Evolutionary conservation across 2,329 filamentous ascomycete genomes (phyloP).

Genomic region (Penicillium sumatraense): DNA sequence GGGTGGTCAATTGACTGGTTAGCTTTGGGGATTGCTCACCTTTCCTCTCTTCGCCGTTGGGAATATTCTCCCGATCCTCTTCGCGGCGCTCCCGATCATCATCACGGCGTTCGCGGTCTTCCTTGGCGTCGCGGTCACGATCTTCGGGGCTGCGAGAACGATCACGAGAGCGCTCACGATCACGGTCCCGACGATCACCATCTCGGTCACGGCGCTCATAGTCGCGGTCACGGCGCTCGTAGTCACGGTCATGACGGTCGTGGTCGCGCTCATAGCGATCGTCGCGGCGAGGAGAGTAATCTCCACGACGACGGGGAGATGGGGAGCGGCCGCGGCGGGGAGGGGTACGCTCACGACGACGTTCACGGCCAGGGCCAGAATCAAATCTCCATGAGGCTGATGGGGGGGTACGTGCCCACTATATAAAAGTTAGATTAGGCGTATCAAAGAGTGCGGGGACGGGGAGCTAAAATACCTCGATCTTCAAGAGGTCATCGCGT

Average conservation of each 20-base stretch:
- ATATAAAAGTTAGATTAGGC: neutral
- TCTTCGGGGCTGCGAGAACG: slow-evolving; percentile 30
- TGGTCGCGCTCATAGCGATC: slow-evolving; percentile 79
- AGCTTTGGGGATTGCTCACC: slow-evolving; percentile 56
- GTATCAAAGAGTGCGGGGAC: neutral
- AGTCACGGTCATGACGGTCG: slow-evolving; percentile 72
- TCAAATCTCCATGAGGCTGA: slow-evolving; percentile 99
- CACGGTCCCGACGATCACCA: slow-evolving; percentile 53
- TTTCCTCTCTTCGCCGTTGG: slow-evolving; percentile 90
- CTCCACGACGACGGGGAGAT: slow-evolving; percentile 63
- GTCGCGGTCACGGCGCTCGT: slow-evolving; percentile 70
- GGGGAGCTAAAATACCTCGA: slow-evolving; percentile 73
- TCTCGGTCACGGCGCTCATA: slow-evolving; percentile 65
- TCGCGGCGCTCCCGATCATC: slow-evolving; percentile 40
- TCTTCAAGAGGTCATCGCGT: slow-evolving; percentile 93
- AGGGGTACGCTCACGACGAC: slow-evolving; percentile 69
- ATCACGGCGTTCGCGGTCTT: slow-evolving; percentile 31
- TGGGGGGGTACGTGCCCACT: slow-evolving; percentile 98
- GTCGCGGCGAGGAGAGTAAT: slow-evolving; percentile 87
- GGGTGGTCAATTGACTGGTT: neutral
- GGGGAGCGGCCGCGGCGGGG: slow-evolving; percentile 72
- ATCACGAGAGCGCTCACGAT: slow-evolving; percentile 35
- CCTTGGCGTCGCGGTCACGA: slow-evolving; percentile 28
- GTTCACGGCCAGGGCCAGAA: slow-evolving; percentile 84
- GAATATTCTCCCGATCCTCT: slow-evolving; percentile 72